These are phyloP conservation scores for Daedalea quercina DNA, from an alignment of 768 basidiomycete species.

Conservation along the genomic window DNA sequence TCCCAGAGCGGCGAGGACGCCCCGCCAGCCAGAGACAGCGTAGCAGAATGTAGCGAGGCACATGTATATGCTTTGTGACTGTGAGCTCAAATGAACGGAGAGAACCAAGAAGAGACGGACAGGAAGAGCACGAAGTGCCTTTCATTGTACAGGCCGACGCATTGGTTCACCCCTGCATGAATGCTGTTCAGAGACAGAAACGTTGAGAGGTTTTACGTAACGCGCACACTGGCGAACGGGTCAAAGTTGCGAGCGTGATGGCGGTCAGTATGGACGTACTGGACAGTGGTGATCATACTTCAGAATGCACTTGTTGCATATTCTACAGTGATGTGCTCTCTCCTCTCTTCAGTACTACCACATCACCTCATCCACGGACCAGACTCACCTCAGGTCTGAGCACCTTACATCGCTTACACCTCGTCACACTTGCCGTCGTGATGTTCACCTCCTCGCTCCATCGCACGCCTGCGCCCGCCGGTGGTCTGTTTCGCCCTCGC, in stretches of 20 bases:
- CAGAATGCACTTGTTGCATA: conserved; percentile 85
- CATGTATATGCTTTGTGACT: conserved; percentile 62
- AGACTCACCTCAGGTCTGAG: conserved; percentile 71
- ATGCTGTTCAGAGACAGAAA: conserved; percentile 1
- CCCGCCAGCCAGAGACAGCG: conserved; percentile 53
- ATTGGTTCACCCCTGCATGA: conserved; percentile 86
- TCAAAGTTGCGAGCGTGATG: background rate
- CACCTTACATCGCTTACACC: conserved; percentile 63
- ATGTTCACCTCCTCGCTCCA: conserved; percentile 47
- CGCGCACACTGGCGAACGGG: conserved; percentile 21
- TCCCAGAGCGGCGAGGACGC: conserved; percentile 53
- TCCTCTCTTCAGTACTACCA: conserved; percentile 26
- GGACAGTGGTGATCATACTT: conserved; percentile 93
- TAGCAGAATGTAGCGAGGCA: conserved; percentile 62
- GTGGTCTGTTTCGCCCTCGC: conserved; percentile 21
- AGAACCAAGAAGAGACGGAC: conserved; percentile 34
- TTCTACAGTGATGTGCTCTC: conserved; percentile 90
- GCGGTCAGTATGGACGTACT: conserved; percentile 39
- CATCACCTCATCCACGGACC: background rate
- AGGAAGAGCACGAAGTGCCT: conserved; percentile 95
- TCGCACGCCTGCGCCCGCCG: conserved; percentile 34
- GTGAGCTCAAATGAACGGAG: background rate
- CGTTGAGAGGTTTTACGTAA: background rate
- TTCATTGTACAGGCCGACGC: conserved; percentile 93
- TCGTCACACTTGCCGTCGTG: conserved; percentile 47